Base-by-base conservation (phyloP, 352 stramenopile species). In the Phytophthora macrochlamydospora region DNA sequence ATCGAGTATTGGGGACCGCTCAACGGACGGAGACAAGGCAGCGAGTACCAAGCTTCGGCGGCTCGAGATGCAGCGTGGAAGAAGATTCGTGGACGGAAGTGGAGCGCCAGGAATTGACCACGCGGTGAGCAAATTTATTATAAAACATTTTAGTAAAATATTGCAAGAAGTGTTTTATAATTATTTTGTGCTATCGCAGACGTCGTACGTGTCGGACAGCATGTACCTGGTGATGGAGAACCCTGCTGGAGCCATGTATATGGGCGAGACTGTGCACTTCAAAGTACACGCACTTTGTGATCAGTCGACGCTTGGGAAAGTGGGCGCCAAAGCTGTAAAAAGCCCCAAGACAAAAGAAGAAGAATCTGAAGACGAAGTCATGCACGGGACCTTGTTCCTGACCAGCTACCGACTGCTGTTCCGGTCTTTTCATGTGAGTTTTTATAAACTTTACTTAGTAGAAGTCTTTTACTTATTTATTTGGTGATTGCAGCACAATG, bases 61-160 rank as follows among this genome's bases (percentile, higher is more conserved):
- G n/a, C 44, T 51, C 46, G 2, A 52, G 50, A 7, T 74, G 73
- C 31, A 73, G 62, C 46, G 62, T 75, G 13, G 84, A 92, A n/a
- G 87, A 95, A 43, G 87, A 95, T 66, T 93, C 85, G 71, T 95
- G 87, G 87, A 95, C 87, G 55, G 78, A 89, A 6, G 87, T 95
- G 24, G 83, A 95, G 55, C 83, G 73, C 53, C 81, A 92, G 62
- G 87, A 95, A 63, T 72, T 93, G 29, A 92, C 33, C 81, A 91
- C 51, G 85, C 85, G 59, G 87, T 94, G 73, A 38, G 80, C 55
- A 38, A 12, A 42, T 18, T 54, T 9, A 44, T 6, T n/a, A 40
- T 11, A 40, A 40, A 40, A 40, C 1, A 40, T 60, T 56, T 45
- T 28, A 45, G n/a, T 68, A 44, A 42, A 12, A 24, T 60, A 24